Evolutionary conservation across 2,329 filamentous ascomycete genomes (phyloP).

Genomic region (Saccharata proteae): DNA sequence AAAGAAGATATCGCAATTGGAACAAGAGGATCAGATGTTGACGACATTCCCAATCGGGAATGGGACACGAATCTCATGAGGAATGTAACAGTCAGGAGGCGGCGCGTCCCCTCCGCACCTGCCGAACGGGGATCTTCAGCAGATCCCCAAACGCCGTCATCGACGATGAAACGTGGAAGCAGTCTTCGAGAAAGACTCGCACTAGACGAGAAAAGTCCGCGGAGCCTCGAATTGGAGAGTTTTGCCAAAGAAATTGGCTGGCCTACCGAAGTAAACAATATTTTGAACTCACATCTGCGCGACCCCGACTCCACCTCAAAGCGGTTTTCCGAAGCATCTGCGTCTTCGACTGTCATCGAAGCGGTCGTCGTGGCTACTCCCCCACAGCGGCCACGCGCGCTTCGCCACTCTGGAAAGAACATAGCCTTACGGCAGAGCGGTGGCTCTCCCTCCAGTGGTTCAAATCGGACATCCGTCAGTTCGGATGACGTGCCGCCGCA

Average conservation of each 20-base stretch:
- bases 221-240: conserved; percentile 31
- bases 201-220: conserved; percentile 19
- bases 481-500: conserved; percentile 33
- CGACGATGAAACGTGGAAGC: conserved; percentile 4
- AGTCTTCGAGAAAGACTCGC: conserved; percentile 22
- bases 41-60: conserved; percentile 22
- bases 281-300: conserved; percentile 13
- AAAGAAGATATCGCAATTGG: no score
- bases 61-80: conserved; percentile 29
- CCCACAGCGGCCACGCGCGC: conserved; percentile 30
- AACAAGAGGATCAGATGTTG: conserved; percentile 8
- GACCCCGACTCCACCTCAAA: conserved; percentile 24
- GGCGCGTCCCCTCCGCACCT: conserved; percentile 19
- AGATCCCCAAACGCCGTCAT: conserved; percentile 1
- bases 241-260: conserved; percentile 40
- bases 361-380: conserved; percentile 42
- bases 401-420: conserved; percentile 44
- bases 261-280: conserved; percentile 25
- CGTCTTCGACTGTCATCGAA: conserved; percentile 42
- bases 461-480: conserved; percentile 32
- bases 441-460: conserved; percentile 29
- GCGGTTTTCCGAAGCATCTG: conserved; percentile 39
- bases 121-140: conserved; percentile 12
- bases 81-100: conserved; percentile 27
- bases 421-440: conserved; percentile 35